Evolutionary conservation across 805 yeast genomes (phyloP), one percentile per base, ranked within the genome.

Genomic region (Starmerella davenportii): DNA sequence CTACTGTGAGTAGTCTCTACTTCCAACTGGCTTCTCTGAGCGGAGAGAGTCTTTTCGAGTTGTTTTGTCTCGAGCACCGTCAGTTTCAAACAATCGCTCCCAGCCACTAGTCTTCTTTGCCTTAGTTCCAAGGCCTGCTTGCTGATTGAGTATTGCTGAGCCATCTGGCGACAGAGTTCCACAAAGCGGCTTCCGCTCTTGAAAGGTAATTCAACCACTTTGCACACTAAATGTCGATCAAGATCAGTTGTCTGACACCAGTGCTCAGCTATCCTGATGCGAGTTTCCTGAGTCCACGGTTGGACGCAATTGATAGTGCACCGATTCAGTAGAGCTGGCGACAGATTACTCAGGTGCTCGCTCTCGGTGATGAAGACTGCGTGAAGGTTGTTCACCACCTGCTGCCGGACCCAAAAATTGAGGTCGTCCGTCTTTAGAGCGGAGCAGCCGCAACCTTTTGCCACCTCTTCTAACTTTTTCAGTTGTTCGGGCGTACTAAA

Each of bases 281-380:
- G 35, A 7, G 34, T 38, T 2, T 19, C 42, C 3, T 47, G 42
- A 0, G 76, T 63, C 95, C 95, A 85, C 38, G 72, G 72, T 4
- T 93, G 93, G 76, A 82, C 73, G 84, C 87, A 80, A 51, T 76
- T 72, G 29, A 87, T 57, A 2, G 81, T 92, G 62, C 95, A 85
- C 51, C 96, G 63, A 51, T 85, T 85, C 57, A 81, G 76, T 25
- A 85, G 59, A 0, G 95, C 95, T 0, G 95, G 93, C 0, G 95
- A 85, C 0, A 82, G 63, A 0, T 74, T 38, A 1, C 55, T 38
- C 7, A 57, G 39, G n/a, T 46, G 52, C 14, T 72, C 69, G 44
- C 13, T 21, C 11, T 32, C 35, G 18, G 81, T 66, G 0, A 84
- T 79, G 52, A 87, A 81, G 0, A 82, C 70, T 20, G 84, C 85